Conservation (phyloP, 805 yeast genomes). For the Wickerhamiella slavikovae region DNA sequence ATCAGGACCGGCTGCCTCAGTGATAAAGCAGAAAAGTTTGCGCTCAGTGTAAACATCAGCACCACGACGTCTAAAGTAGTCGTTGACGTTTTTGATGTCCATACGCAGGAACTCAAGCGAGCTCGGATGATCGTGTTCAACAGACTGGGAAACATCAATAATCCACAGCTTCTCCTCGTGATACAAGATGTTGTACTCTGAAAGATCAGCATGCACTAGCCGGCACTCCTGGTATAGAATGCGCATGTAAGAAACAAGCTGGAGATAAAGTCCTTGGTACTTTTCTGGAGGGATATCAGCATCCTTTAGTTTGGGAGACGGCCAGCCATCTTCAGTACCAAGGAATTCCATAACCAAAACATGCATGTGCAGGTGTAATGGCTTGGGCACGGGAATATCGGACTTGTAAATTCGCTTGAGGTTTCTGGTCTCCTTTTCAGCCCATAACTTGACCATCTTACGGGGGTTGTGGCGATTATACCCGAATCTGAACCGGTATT, state of each 20-base stretch:
- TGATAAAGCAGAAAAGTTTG: constrained; percentile 57
- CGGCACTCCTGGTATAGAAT: constrained; percentile 73
- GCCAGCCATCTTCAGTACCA: constrained; percentile 55
- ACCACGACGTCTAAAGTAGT: constrained; percentile 56
- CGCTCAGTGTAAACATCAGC: constrained; percentile 69
- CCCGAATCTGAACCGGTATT: constrained; percentile 76
- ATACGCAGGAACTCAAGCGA: constrained; percentile 83
- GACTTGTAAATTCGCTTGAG: constrained; percentile 56
- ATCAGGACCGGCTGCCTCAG: constrained; percentile 15
- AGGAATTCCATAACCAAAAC: constrained; percentile 89
- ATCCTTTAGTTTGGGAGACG: constrained; percentile 79
- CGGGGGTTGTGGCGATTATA: constrained; percentile 76
- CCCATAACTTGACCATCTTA: constrained; percentile 96
- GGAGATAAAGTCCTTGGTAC: constrained; percentile 46
- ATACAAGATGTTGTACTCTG: constrained; percentile 77
- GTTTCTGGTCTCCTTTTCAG: constrained; percentile 91
- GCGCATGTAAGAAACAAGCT: constrained; percentile 69
- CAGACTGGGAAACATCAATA: constrained; percentile 93
- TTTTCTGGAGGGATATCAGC: constrained; percentile 46
- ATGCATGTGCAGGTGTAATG: constrained; percentile 70
- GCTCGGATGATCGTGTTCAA: constrained; percentile 96
- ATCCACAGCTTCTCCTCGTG: constrained; percentile 63
- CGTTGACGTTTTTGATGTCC: constrained; percentile 94
- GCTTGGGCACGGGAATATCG: constrained; percentile 89
- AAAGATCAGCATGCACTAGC: constrained; percentile 87